Evolutionary conservation across 441 rosid genomes (phyloP), one percentile per base, ranked within the genome.

Genomic region (Arabidopsis lyrata): DNA sequence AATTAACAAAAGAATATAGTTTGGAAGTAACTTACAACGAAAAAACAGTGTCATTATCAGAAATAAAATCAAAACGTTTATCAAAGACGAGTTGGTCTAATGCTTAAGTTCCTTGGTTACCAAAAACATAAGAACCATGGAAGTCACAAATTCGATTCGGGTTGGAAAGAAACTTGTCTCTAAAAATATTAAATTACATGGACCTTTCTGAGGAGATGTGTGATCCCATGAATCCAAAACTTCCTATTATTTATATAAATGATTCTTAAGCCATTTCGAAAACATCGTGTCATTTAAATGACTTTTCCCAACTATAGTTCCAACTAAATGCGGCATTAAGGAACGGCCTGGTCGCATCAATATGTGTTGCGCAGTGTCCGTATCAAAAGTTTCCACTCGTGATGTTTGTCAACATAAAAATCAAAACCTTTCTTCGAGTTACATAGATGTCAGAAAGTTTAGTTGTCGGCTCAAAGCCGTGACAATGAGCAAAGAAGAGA

Each of bases 401-500:
- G 36, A 39, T 58, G 49, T 45, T 14, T 44, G 20, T 35, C 45
- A 64, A 55, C 54, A 15, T 8, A 58, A 20, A 57, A 6, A n/a
- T 50, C 41, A 75, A 53, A 34, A 66, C 67, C 22, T 52, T 52
- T 66, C 20, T 50, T 59, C 48, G 39, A 39, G 11, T 57, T 47
- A 34, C 50, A 36, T 16, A 16, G 36, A 41, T 55, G 54, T 67
- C 55, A 42, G 49, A 67, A 60, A 68, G 60, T 75, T 36, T 48
- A 11, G 13, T 42, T 68, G 66, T 69, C 74, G 63, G 75, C 53
- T 54, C 15, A 68, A 54, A 62, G 75, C 54, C 36, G 32, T 45
- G 53, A 54, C 44, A 60, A 48, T 62, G 64, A 35, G 49, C 22
- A 52, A 52, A 68, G 56, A 75, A 34, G 74, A 54, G 70, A 62